These are phyloP conservation scores for Moricandia arvensis DNA, from an alignment of 345 rosid species.

Conservation along the genomic window DNA sequence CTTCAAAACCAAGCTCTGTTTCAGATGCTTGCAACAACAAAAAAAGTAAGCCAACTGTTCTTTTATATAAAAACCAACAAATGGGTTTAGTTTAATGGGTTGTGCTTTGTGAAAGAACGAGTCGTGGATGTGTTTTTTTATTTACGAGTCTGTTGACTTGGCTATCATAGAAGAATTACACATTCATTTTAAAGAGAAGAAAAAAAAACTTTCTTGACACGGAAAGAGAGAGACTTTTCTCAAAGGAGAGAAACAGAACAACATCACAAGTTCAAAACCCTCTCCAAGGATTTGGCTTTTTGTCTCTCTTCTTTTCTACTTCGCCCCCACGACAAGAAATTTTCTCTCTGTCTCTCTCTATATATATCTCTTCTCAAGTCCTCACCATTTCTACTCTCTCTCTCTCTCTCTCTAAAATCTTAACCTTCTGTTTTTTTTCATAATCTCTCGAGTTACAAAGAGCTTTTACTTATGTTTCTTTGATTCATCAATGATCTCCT, in stretches of 20 bases:
- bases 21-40: background rate
- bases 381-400: background rate
- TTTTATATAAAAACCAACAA: background rate
- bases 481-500: background rate
- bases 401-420: slow-evolving; percentile 14
- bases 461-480: background rate
- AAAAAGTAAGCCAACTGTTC: background rate
- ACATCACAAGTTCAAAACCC: slow-evolving; percentile 1
- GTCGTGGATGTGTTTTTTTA: slow-evolving; percentile 20
- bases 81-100: slow-evolving; percentile 18
- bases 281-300: slow-evolving; percentile 24
- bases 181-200: background rate
- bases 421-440: slow-evolving; percentile 4
- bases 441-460: slow-evolving; percentile 9
- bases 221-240: slow-evolving; percentile 40
- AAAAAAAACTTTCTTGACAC: slow-evolving; percentile 31
- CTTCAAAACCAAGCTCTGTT: background rate
- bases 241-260: background rate
- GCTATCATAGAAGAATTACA: background rate
- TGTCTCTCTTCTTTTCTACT: slow-evolving; percentile 35
- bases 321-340: slow-evolving; percentile 39
- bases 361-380: background rate
- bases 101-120: slow-evolving; percentile 19
- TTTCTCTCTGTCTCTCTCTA: slow-evolving; percentile 10
- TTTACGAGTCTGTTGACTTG: slow-evolving; percentile 11